phyloP scores from a whole-genome alignment of 2,329 filamentous ascomycete genomes.

The Pseudopithomyces chartarum region DNA sequence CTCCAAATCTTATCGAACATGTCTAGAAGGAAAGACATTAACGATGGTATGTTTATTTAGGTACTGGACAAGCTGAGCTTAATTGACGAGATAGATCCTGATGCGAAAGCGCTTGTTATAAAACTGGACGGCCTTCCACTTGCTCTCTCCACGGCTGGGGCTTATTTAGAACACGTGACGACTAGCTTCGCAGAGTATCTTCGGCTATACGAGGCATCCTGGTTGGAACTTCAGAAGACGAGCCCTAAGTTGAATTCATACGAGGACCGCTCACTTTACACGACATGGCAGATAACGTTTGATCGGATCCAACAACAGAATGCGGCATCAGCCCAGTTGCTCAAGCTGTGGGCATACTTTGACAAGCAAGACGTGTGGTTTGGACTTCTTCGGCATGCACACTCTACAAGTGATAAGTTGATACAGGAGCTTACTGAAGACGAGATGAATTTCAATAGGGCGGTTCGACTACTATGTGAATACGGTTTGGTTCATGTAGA shows the following conservation, averaged over 20 bases:
- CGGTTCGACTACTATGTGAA: conserved; percentile 34
- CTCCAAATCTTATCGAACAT: conserved; percentile 19
- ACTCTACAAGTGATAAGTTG: conserved; percentile 22
- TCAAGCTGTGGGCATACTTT: conserved; percentile 23
- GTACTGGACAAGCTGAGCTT: conserved; percentile 1
- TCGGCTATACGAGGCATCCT: conserved; percentile 43
- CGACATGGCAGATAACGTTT: conserved; percentile 21
- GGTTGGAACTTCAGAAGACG: conserved; percentile 19
- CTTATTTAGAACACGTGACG: conserved; percentile 21
- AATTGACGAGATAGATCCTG: conserved; percentile 30
- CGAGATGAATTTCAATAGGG: conserved; percentile 30
- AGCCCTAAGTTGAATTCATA: conserved; percentile 20
- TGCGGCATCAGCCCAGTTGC: conserved; percentile 16
- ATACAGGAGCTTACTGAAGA: conserved; percentile 27
- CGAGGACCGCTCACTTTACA: conserved; percentile 28
- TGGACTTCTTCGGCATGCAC: conserved; percentile 42
- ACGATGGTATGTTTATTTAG: conserved; percentile 13
- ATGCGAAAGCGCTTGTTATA: conserved; percentile 26
- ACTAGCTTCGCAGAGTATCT: too few species aligned
- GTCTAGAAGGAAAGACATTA: conserved; percentile 13
- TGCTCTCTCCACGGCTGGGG: conserved; percentile 19
- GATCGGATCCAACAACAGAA: conserved; percentile 18
- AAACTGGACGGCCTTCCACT: conserved; percentile 23
- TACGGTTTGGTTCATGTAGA: conserved; percentile 36
- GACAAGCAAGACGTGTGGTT: conserved; percentile 52